Percentiles rank a stretch among this genome's conserved stretches.
Evolutionary conservation across 768 basidiomycete species (phyloP).

Genomic region (Suillus lakei): DNA sequence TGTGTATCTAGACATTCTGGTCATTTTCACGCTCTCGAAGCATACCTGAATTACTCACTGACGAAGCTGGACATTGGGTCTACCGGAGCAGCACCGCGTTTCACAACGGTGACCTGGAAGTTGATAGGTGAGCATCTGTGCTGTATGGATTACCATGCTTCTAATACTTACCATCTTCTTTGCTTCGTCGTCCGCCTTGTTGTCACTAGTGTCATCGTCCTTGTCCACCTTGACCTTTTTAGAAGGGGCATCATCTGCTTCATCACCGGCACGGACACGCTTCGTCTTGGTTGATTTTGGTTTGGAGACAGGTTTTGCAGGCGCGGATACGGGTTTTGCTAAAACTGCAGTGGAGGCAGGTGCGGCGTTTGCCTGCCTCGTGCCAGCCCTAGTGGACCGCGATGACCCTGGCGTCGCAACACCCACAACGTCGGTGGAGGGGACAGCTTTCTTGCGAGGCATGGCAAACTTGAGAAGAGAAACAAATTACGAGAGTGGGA

Average conservation of each 20-base stretch:
- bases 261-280: conserved; percentile 19
- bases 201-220: conserved; percentile 28
- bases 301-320: conserved; percentile 30
- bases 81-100: conserved; percentile 60
- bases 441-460: conserved; percentile 50
- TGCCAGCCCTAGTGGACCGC: conserved; percentile 41
- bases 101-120: conserved; percentile 50
- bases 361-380: conserved; percentile 26
- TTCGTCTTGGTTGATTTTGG: conserved; percentile 32
- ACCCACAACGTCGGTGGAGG: conserved; percentile 24
- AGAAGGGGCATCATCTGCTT: conserved; percentile 10
- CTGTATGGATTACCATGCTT: neutral
- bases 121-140: conserved; percentile 12
- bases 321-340: conserved; percentile 21
- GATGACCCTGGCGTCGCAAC: conserved; percentile 29
- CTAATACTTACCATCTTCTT: conserved; percentile 47
- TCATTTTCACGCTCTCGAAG: neutral
- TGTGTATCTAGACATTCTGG: conserved; percentile 45
- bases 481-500: neutral
- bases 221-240: conserved; percentile 29
- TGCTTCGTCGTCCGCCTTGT: conserved; percentile 26
- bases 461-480: conserved; percentile 24
- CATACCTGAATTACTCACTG: conserved; percentile 39
- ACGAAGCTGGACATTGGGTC: conserved; percentile 51
- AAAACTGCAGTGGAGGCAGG: conserved; percentile 26